A percentile compares a stretch with the other conserved stretches of the same genome.
Conservation (phyloP, 148 eudicot genomes). For the Agrostemma githago region DNA sequence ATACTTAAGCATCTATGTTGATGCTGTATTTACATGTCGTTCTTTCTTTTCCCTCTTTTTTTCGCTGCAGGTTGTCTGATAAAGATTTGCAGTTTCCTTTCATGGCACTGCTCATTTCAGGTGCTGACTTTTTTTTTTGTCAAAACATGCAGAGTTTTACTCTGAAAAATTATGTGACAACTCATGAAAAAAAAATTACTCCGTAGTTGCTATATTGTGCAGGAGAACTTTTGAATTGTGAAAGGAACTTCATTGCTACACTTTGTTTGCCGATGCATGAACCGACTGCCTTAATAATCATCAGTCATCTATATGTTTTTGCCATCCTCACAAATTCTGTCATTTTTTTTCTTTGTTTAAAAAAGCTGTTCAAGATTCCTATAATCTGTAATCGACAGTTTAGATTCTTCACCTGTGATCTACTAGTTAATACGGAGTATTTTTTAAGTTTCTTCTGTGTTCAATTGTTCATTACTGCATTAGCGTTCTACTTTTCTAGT, state of each 20-base stretch:
- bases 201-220: background rate
- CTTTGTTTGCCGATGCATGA: background rate
- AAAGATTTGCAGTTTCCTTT: conserved; percentile 76
- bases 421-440: background rate
- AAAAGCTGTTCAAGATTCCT: background rate
- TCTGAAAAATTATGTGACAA: background rate
- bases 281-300: background rate
- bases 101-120: conserved; percentile 86
- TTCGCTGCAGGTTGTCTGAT: conserved; percentile 53
- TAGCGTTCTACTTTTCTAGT: background rate
- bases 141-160: background rate
- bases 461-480: background rate
- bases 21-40: background rate
- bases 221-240: background rate
- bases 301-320: background rate
- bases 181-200: too few relatives aligned
- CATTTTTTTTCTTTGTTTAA: background rate
- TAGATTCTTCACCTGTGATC: background rate
- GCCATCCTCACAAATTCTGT: background rate
- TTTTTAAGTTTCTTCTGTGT: background rate
- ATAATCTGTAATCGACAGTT: background rate
- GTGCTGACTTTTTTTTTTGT: conserved; percentile 32
- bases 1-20: background rate
- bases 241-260: background rate
- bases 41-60: background rate